phyloP scores from a whole-genome alignment of 495 filamentous ascomycete species.

The Neurospora tetrasperma region DNA sequence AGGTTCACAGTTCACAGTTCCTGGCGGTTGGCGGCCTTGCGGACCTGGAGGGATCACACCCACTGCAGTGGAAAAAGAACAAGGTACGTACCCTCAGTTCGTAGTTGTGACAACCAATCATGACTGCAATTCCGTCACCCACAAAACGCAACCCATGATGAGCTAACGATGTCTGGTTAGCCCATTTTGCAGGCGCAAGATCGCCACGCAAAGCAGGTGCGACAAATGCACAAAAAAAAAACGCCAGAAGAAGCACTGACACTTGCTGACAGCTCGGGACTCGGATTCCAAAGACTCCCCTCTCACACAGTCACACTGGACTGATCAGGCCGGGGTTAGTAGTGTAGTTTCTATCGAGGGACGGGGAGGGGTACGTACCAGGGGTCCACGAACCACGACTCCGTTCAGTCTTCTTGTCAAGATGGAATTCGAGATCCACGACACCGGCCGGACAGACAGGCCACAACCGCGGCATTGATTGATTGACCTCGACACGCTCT shows the following conservation, averaged over 20 bases:
- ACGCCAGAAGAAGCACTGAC: background rate
- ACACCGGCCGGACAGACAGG: background rate
- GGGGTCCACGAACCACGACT: background rate
- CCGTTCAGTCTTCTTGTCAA: background rate
- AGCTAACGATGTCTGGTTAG: background rate
- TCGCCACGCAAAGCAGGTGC: constrained; percentile 5
- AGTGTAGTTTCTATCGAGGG: too few species aligned
- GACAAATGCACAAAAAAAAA: background rate
- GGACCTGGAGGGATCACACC: background rate
- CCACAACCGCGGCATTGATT: background rate
- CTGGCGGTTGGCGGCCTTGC: background rate
- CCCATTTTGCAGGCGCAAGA: background rate
- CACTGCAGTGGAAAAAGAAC: background rate
- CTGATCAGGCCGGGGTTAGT: too few species aligned
- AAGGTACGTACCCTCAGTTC: background rate
- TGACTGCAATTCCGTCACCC: background rate
- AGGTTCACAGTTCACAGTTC: background rate
- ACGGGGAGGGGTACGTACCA: background rate
- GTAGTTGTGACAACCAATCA: background rate
- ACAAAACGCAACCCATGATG: background rate
- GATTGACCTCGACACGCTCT: background rate
- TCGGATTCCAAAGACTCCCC: background rate
- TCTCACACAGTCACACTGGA: too few species aligned
- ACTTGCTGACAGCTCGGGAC: background rate
- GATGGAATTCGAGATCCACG: constrained; percentile 6